A percentile compares a stretch with the other conserved stretches of the same genome.
Conservation (phyloP, 352 stramenopile species). For the Lagenidium sp. region DNA sequence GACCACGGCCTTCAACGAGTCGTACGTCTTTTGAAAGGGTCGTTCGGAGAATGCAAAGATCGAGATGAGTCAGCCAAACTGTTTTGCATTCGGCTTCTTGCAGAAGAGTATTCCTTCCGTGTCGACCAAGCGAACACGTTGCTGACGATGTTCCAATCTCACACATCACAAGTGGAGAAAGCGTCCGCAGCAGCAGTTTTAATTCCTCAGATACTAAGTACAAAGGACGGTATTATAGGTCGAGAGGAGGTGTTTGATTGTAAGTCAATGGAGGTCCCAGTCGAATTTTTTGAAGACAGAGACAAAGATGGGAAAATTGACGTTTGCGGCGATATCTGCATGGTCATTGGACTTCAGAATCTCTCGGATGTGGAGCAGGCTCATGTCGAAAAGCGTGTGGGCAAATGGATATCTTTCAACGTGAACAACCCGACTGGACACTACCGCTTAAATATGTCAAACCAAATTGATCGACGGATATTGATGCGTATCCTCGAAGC, state of each 20-base stretch:
- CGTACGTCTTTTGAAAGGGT: slow-evolving; percentile 28
- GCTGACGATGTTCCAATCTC: slow-evolving; percentile 43
- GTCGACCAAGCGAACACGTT: slow-evolving; percentile 45
- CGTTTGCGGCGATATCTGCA: slow-evolving; percentile 69
- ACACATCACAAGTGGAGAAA: slow-evolving; percentile 66
- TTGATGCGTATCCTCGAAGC: slow-evolving; percentile 60
- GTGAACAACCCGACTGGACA: slow-evolving; percentile 52
- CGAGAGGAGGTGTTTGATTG: slow-evolving; percentile 44
- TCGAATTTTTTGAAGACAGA: slow-evolving; percentile 74
- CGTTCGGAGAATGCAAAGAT: slow-evolving; percentile 30
- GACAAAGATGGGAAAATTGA: slow-evolving; percentile 76
- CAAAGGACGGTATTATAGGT: slow-evolving; percentile 2
- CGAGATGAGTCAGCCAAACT: slow-evolving; percentile 51
- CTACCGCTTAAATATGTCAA: slow-evolving; percentile 64
- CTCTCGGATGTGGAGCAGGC: slow-evolving; percentile 60
- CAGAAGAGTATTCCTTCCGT: slow-evolving; percentile 54
- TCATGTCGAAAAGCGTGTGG: slow-evolving; percentile 59
- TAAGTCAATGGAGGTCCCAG: slow-evolving; percentile 37
- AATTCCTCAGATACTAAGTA: slow-evolving; percentile 51
- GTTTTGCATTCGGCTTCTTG: slow-evolving; percentile 47
- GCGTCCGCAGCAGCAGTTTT: slow-evolving; percentile 44
- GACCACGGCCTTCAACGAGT: slow-evolving; percentile 25
- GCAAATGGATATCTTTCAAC: slow-evolving; percentile 77
- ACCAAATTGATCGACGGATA: slow-evolving; percentile 60
- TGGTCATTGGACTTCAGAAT: slow-evolving; percentile 56